phyloP scores from a whole-genome alignment of 1,284 basidiomycete species.

The Polyporus tsugae region DNA sequence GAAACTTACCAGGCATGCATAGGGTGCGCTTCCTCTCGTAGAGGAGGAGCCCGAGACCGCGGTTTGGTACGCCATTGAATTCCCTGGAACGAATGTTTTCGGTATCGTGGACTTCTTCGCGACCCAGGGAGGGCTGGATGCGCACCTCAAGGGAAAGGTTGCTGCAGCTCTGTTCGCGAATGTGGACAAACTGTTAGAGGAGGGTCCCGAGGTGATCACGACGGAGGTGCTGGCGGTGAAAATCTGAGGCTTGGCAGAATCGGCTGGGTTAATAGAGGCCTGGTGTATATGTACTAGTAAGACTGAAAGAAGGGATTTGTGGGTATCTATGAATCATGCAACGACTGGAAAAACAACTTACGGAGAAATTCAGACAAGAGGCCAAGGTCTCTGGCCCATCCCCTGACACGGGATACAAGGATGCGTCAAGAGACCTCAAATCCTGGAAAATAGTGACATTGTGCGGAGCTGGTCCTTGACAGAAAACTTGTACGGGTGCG shows the following conservation, averaged over 20 bases:
- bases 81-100: slow-evolving; percentile 48
- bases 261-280: no score
- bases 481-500: no score
- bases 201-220: slow-evolving; percentile 44
- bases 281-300: no score
- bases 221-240: slow-evolving; percentile 46
- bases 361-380: no score
- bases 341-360: no score
- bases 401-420: no score
- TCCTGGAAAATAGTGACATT: no score
- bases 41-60: slow-evolving; percentile 46
- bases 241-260: background rate
- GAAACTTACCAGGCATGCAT: background rate
- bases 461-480: no score
- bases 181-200: slow-evolving; percentile 44
- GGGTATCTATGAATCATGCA: no score
- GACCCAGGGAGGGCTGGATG: slow-evolving; percentile 43
- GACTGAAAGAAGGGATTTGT: no score
- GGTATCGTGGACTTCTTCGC: slow-evolving; percentile 52
- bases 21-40: slow-evolving; percentile 47
- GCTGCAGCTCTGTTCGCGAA: slow-evolving; percentile 47
- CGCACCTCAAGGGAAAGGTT: slow-evolving; percentile 48
- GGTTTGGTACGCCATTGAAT: slow-evolving; percentile 51
- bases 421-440: no score
- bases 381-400: no score